phyloP scores from a whole-genome alignment of 2,329 filamentous ascomycete species.

The Aspergillus pseudoterreus region DNA sequence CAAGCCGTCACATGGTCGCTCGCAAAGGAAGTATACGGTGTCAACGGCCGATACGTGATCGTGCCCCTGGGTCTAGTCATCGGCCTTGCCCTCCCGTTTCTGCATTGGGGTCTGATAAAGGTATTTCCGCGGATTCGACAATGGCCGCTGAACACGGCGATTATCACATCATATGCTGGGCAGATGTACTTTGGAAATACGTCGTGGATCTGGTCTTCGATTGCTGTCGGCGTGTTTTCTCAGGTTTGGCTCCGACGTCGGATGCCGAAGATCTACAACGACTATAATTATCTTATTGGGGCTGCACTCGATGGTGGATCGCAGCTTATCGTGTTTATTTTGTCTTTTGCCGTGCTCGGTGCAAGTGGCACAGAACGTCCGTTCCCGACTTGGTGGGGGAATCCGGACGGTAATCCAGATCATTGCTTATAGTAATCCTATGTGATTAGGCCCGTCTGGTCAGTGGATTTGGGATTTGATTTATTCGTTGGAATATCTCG shows the following conservation, averaged over 20 bases:
- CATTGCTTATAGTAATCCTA: too few species aligned
- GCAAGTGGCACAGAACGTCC: conserved; percentile 36
- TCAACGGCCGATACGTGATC: conserved; percentile 42
- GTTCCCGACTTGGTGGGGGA: conserved; percentile 39
- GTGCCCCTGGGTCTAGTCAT: conserved; percentile 52
- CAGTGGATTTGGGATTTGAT: too few species aligned
- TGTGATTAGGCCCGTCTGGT: too few species aligned
- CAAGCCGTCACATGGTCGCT: conserved; percentile 44
- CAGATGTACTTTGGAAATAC: too few species aligned
- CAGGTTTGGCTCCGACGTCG: conserved; percentile 37
- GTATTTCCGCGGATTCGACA: too few species aligned
- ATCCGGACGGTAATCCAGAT: conserved; percentile 6
- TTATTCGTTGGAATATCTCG: too few species aligned
- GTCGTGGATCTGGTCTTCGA: not conserved
- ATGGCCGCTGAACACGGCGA: too few species aligned
- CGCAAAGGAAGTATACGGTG: conserved; percentile 52
- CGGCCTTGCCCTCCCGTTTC: conserved; percentile 43
- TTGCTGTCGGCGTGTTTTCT: conserved; percentile 19
- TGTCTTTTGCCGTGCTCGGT: conserved; percentile 45
- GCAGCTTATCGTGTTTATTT: conserved; percentile 39
- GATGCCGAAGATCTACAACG: conserved; percentile 35
- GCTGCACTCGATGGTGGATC: conserved; percentile 41
- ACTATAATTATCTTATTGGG: conserved; percentile 42
- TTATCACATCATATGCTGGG: too few species aligned
- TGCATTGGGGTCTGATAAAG: conserved; percentile 31